Evolutionary conservation across 2,329 filamentous ascomycete genomes (phyloP).

Genomic region (Penicillium sp.): DNA sequence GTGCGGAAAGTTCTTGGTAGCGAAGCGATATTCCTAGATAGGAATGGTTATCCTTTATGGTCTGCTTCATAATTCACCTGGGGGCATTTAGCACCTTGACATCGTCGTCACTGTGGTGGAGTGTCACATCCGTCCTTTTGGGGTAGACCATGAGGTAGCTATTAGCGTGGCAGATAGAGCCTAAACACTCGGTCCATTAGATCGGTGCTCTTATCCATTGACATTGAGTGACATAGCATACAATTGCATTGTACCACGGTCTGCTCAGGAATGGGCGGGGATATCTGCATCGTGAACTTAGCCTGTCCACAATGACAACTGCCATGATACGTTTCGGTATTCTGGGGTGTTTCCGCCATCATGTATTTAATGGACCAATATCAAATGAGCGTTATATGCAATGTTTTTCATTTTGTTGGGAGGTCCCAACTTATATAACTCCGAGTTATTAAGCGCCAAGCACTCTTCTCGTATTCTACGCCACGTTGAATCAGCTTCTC

Average conservation of each 20-base stretch:
- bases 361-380: no score
- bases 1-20: conserved; percentile 29
- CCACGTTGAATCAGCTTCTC: background rate
- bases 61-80: background rate
- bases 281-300: conserved; percentile 23
- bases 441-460: background rate
- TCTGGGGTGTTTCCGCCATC: background rate
- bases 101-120: conserved; percentile 24
- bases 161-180: conserved; percentile 36
- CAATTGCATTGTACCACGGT: conserved; percentile 26
- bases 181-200: conserved; percentile 9
- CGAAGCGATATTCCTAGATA: conserved; percentile 33
- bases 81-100: conserved; percentile 21
- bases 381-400: no score
- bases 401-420: background rate
- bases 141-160: conserved; percentile 37
- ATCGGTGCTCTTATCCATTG: no score
- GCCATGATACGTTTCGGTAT: conserved; percentile 11
- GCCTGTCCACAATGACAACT: conserved; percentile 29
- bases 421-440: background rate
- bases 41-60: background rate
- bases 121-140: conserved; percentile 25
- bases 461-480: background rate
- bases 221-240: no score
- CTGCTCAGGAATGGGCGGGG: conserved; percentile 19